phyloP scores from a whole-genome alignment of 306 rosid species.

The Medicago lupulina region DNA sequence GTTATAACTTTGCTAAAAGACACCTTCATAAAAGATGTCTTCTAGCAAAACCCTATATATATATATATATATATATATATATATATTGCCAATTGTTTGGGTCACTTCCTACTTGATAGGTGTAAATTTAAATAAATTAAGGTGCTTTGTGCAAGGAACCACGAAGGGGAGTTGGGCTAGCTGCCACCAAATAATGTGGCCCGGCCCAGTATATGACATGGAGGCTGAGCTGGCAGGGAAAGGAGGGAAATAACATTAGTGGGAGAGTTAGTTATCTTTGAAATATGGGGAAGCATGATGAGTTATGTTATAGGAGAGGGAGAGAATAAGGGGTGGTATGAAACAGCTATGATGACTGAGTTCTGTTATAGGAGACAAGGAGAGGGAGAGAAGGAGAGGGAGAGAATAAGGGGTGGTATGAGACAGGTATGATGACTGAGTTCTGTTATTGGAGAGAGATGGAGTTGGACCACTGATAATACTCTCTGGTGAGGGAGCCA shows the following conservation, averaged over 20 bases:
- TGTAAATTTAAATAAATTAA: constrained; percentile 16
- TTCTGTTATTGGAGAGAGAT: neutral
- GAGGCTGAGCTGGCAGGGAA: neutral
- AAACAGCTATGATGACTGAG: neutral
- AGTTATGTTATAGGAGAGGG: neutral
- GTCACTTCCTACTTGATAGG: constrained; percentile 3
- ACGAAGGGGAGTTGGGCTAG: neutral
- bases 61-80: too few relatives aligned
- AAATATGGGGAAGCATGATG: neutral
- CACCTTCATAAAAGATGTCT: too few relatives aligned
- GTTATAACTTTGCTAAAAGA: too few relatives aligned
- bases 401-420: neutral
- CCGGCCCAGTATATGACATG: neutral
- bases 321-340: neutral
- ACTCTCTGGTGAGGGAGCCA: neutral
- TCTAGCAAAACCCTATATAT: too few relatives aligned
- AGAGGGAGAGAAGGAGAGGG: neutral
- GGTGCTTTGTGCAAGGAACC: neutral
- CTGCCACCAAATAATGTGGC: neutral
- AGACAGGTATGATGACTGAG: neutral
- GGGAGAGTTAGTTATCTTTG: neutral
- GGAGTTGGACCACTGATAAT: neutral
- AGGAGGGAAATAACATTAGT: constrained; percentile 3
- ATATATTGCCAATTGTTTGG: constrained; percentile 3
- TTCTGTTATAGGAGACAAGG: neutral